Percentiles rank a stretch among this genome's conserved stretches.
Evolutionary conservation across 768 basidiomycete genomes (phyloP).

Genomic region (Guyanaporus albipodus): DNA sequence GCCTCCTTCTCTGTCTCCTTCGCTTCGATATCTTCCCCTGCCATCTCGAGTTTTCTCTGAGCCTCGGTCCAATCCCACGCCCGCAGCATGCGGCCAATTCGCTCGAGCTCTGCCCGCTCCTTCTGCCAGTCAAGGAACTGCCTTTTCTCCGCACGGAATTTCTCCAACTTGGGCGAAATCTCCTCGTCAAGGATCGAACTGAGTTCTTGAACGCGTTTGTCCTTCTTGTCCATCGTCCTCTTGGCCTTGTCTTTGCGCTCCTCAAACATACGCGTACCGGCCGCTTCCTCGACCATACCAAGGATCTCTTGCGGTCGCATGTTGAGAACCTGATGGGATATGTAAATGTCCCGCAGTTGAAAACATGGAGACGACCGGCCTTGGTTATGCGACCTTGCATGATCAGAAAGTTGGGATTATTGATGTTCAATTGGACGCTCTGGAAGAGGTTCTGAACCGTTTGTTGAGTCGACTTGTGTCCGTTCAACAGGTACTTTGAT

Average conservation of each 20-base stretch:
- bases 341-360: not conserved
- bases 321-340: conserved; percentile 63
- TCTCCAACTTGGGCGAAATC: conserved; percentile 92
- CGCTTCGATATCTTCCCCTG: conserved; percentile 51
- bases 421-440: conserved; percentile 97
- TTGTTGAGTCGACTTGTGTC: conserved; percentile 87
- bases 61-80: conserved; percentile 86
- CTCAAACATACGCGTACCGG: conserved; percentile 98
- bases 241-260: conserved; percentile 96
- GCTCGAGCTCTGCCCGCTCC: conserved; percentile 80
- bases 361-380: conserved; percentile 37
- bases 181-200: conserved; percentile 77
- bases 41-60: conserved; percentile 47
- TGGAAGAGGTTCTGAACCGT: conserved; percentile 90
- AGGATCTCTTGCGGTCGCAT: conserved; percentile 98
- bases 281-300: conserved; percentile 98
- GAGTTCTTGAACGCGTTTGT: conserved; percentile 91
- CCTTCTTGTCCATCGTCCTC: conserved; percentile 96
- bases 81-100: conserved; percentile 71
- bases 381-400: conserved; percentile 99
- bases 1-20: conserved; percentile 48
- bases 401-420: conserved; percentile 98
- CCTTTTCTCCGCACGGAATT: conserved; percentile 83
- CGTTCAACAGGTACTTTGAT: conserved; percentile 93
- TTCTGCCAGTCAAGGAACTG: conserved; percentile 90